Evolutionary conservation across 148 eudicot genomes (phyloP).

Genomic region (Polygonum maritimum): DNA sequence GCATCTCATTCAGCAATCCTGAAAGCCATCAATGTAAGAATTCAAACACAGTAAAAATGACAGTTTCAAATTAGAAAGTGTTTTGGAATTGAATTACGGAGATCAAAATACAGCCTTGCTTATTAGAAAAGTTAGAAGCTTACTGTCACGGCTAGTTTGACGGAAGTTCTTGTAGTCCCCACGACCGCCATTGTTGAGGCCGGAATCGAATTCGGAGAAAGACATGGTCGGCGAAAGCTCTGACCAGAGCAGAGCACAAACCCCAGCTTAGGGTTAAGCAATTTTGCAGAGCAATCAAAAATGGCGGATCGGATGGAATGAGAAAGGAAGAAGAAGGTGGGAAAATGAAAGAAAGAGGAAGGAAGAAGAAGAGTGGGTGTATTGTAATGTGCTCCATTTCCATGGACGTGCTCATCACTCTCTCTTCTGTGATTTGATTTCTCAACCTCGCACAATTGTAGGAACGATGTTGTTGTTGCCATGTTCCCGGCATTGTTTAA

Average conservation of each 20-base stretch:
- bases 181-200: conserved; percentile 18
- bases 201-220: conserved; percentile 56
- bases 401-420: conserved; percentile 30
- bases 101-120: too few relatives aligned
- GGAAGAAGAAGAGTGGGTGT: conserved; percentile 22
- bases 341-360: conserved; percentile 16
- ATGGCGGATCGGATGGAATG: conserved; percentile 10
- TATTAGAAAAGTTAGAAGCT: not conserved
- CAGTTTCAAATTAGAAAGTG: not conserved
- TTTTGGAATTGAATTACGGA: too few relatives aligned
- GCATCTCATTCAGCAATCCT: conserved; percentile 86
- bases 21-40: conserved; percentile 14
- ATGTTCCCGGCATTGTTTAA: not conserved
- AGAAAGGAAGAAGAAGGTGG: conserved; percentile 6
- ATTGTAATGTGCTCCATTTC: not conserved
- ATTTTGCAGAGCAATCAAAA: conserved; percentile 12
- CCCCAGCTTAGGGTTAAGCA: not conserved
- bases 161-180: conserved; percentile 68
- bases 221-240: conserved; percentile 36
- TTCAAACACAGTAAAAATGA: not conserved
- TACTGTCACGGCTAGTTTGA: conserved; percentile 72
- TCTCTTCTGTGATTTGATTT: too few relatives aligned
- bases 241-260: not conserved
- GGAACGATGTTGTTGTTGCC: not conserved
- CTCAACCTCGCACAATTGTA: too few relatives aligned